Conservation (phyloP, 352 stramenopile species). For the Phytophthora multivora region DNA sequence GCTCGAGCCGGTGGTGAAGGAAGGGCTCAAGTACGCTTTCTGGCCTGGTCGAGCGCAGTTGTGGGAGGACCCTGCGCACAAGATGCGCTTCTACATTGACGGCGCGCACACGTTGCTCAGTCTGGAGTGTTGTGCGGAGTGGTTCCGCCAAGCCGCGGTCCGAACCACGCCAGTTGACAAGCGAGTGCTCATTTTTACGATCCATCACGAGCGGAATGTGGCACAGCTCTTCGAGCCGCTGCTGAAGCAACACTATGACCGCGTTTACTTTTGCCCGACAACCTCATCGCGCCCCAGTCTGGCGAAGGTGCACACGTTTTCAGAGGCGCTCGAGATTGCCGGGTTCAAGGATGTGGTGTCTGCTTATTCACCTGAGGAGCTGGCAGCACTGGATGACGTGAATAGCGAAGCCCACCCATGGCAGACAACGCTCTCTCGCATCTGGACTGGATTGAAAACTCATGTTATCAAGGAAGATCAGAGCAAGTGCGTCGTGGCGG, state of each 20-base stretch:
- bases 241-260: slow-evolving; percentile 65
- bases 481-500: slow-evolving; percentile 33
- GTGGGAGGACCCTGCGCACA: slow-evolving; percentile 46
- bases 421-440: slow-evolving; percentile 59
- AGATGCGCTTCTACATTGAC: slow-evolving; percentile 80
- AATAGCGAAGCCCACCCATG: slow-evolving; percentile 48
- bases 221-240: slow-evolving; percentile 65
- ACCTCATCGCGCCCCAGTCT: slow-evolving; percentile 63
- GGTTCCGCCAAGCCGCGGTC: slow-evolving; percentile 53
- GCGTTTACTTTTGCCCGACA: slow-evolving; percentile 80
- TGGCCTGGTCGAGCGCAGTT: slow-evolving; percentile 84
- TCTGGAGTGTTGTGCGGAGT: slow-evolving; percentile 74
- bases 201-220: slow-evolving; percentile 86
- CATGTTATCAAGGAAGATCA: slow-evolving; percentile 39
- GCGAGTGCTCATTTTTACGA: slow-evolving; percentile 77
- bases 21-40: slow-evolving; percentile 63
- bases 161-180: slow-evolving; percentile 23
- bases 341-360: slow-evolving; percentile 41
- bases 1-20: slow-evolving; percentile 52
- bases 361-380: slow-evolving; percentile 49
- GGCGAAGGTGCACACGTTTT: slow-evolving; percentile 74
- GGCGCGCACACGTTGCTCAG: slow-evolving; percentile 88
- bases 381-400: slow-evolving; percentile 49
- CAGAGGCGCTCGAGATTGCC: slow-evolving; percentile 53
- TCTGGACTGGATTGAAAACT: slow-evolving; percentile 59